A percentile compares a stretch with the other conserved stretches of the same genome.
Evolutionary conservation across 148 eudicot species (phyloP).

Genomic region (Rhododendron williamsianum): DNA sequence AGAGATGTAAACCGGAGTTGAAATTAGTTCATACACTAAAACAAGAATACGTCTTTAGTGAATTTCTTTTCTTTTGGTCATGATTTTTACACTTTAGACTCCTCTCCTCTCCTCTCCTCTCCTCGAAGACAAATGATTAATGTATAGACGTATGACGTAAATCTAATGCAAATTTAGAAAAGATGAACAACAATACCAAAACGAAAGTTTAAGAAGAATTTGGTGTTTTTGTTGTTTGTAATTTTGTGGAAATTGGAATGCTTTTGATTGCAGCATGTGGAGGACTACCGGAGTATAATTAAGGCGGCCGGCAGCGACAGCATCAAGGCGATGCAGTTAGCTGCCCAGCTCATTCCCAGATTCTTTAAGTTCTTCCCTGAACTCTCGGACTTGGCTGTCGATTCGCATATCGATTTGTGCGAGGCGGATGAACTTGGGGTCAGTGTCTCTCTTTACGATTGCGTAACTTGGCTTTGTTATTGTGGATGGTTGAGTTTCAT

Average conservation of each 20-base stretch:
- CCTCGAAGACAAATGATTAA: too few relatives aligned
- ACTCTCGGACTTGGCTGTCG: constrained; percentile 49
- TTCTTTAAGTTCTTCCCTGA: constrained; percentile 79
- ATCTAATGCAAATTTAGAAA: too few relatives aligned
- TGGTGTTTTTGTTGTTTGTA: not conserved
- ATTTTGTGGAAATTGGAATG: not conserved
- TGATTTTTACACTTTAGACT: too few relatives aligned
- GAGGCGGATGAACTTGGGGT: constrained; percentile 97
- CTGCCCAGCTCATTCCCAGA: constrained; percentile 96
- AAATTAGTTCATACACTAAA: too few relatives aligned
- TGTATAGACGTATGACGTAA: too few relatives aligned
- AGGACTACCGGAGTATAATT: constrained; percentile 70
- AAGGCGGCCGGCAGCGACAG: constrained; percentile 53
- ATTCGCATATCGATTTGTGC: constrained; percentile 84
- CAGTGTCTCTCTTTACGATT: constrained; percentile 16
- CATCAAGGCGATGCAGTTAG: constrained; percentile 76
- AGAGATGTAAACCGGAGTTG: too few relatives aligned
- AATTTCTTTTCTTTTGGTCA: too few relatives aligned
- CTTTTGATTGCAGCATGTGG: constrained; percentile 34
- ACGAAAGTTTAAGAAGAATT: not conserved
- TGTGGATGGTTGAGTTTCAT: not conserved
- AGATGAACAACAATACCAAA: too few relatives aligned
- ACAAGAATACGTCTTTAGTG: too few relatives aligned
- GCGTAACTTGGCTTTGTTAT: not conserved
- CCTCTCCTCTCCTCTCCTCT: too few relatives aligned